These are phyloP conservation scores for Massariosphaeria phaeospora DNA, from an alignment of 495 filamentous ascomycete species.

Conservation along the genomic window DNA sequence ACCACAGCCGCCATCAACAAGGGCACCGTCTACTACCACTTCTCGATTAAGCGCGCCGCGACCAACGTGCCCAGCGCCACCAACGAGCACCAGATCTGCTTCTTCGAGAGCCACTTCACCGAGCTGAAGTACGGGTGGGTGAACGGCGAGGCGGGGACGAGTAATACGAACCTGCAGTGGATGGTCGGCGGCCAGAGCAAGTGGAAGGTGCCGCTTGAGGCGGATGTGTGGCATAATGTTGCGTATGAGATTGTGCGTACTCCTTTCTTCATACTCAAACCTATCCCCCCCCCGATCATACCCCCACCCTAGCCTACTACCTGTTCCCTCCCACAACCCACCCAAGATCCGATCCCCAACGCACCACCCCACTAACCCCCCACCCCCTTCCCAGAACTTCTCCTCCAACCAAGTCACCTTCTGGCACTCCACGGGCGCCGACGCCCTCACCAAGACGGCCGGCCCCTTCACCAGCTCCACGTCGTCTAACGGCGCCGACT, in stretches of 20 bases:
- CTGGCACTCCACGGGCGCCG: conserved; percentile 61
- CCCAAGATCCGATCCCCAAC: too few species aligned
- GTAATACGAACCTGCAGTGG: conserved; percentile 53
- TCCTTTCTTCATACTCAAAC: too few species aligned
- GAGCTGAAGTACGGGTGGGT: conserved; percentile 69
- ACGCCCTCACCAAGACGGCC: conserved; percentile 53
- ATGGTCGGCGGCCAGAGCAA: conserved; percentile 49
- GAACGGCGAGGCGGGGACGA: conserved; percentile 52
- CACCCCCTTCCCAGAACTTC: conserved; percentile 47
- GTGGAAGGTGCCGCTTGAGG: conserved; percentile 50
- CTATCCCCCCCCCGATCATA: too few species aligned
- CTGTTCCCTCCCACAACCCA: too few species aligned
- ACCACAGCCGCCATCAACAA: conserved; percentile 57
- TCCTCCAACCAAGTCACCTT: conserved; percentile 55
- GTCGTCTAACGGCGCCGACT: conserved; percentile 65
- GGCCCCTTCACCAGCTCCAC: conserved; percentile 54
- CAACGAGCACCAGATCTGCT: conserved; percentile 69
- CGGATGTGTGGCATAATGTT: conserved; percentile 68
- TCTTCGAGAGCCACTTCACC: conserved; percentile 73
- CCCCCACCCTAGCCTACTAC: too few species aligned
- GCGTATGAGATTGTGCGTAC: conserved; percentile 46
- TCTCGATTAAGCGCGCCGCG: conserved; percentile 56
- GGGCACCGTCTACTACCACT: conserved; percentile 66
- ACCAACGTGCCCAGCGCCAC: conserved; percentile 56
- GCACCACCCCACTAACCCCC: background rate